Conservation (phyloP, 306 rosid genomes). For the Vicia sativa region DNA sequence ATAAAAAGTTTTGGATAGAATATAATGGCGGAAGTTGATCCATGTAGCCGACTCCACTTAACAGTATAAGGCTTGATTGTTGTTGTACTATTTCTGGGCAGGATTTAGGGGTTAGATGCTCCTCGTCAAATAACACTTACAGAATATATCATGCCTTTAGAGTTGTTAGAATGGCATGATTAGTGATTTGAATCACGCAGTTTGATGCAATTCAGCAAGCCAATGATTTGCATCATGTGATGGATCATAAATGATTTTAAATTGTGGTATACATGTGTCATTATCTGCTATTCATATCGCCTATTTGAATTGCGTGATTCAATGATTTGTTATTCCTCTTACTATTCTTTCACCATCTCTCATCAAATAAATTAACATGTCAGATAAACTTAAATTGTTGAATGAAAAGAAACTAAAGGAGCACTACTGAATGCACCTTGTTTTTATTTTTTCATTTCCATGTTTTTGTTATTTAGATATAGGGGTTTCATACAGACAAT, state of each 20-base stretch:
- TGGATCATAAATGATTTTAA: background rate
- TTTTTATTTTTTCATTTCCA: background rate
- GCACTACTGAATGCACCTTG: background rate
- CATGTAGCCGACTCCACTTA: no score
- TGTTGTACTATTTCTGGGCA: conserved; percentile 1
- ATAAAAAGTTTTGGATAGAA: background rate
- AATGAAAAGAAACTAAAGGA: background rate
- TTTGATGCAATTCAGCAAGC: background rate
- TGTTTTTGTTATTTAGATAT: background rate
- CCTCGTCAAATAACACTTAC: conserved; percentile 18
- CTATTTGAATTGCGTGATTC: background rate
- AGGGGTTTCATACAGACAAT: background rate
- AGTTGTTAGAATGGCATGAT: conserved; percentile 7
- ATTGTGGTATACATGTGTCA: background rate
- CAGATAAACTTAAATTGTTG: background rate
- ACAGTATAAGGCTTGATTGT: no score
- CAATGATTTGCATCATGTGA: conserved; percentile 1
- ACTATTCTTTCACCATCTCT: background rate
- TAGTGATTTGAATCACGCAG: background rate
- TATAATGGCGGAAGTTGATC: no score
- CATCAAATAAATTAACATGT: conserved; percentile 4
- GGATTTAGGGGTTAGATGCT: conserved; percentile 13
- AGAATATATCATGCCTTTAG: background rate
- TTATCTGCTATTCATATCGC: background rate
- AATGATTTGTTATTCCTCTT: background rate